Evolutionary conservation across 164 flowering plant species (phyloP).

Genomic region (Vitis riparia): DNA sequence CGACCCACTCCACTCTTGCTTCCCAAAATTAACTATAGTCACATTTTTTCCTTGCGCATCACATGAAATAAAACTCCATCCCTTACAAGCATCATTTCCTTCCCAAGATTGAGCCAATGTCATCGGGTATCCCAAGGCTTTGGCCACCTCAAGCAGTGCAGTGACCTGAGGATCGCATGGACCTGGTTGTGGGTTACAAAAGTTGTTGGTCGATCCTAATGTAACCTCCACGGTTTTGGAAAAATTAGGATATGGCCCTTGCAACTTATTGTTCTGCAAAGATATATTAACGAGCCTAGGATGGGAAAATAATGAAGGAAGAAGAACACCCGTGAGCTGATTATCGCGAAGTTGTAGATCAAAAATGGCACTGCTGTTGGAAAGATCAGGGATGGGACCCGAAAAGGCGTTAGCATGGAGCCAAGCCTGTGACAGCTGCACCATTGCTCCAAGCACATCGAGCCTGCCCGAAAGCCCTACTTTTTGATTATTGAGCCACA

Average conservation of each 20-base stretch:
- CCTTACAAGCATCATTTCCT: slow-evolving; percentile 56
- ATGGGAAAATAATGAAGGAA: slow-evolving; percentile 25
- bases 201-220: slow-evolving; percentile 34
- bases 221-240: neutral
- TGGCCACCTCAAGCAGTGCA: slow-evolving; percentile 40
- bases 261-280: slow-evolving; percentile 52
- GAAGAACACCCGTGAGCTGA: slow-evolving; percentile 47
- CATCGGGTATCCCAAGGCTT: slow-evolving; percentile 51
- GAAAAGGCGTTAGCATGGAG: slow-evolving; percentile 43
- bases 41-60: slow-evolving; percentile 35
- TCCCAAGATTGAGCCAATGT: slow-evolving; percentile 48
- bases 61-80: slow-evolving; percentile 48
- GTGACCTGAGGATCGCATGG: slow-evolving; percentile 62
- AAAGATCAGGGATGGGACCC: slow-evolving; percentile 54
- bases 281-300: slow-evolving; percentile 39
- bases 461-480: slow-evolving; percentile 36
- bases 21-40: slow-evolving; percentile 35
- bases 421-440: slow-evolving; percentile 45
- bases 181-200: slow-evolving; percentile 43
- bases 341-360: slow-evolving; percentile 59
- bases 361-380: slow-evolving; percentile 29
- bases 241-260: slow-evolving; percentile 55
- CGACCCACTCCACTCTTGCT: slow-evolving; percentile 36
- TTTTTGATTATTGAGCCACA: slow-evolving; percentile 49
- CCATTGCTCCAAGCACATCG: slow-evolving; percentile 39